phyloP scores from a whole-genome alignment of 805 yeast species.

The Saccharomycopsis lassenensis region DNA sequence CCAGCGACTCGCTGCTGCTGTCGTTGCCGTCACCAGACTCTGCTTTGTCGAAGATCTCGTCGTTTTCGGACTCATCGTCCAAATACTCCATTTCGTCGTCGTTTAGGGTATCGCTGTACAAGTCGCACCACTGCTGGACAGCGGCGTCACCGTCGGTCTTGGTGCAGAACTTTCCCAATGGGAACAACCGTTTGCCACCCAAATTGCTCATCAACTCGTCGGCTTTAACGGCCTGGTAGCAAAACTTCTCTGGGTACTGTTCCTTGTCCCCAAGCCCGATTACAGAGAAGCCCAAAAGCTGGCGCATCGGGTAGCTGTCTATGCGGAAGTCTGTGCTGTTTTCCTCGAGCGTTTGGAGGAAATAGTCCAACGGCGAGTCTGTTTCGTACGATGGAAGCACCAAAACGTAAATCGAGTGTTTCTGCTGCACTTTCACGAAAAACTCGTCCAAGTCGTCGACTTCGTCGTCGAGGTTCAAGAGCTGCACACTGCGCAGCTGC shows the following conservation, averaged over 20 bases:
- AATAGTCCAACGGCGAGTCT: conserved; percentile 85
- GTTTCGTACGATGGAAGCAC: conserved; percentile 87
- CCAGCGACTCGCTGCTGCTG: conserved; percentile 25
- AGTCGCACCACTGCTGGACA: conserved; percentile 56
- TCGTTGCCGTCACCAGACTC: conserved; percentile 25
- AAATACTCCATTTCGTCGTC: conserved; percentile 58
- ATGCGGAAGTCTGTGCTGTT: conserved; percentile 78
- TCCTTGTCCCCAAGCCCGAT: conserved; percentile 84
- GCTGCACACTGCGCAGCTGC: conserved; percentile 32
- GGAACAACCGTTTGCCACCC: conserved; percentile 80
- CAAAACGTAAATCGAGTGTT: conserved; percentile 49
- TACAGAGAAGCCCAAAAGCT: conserved; percentile 70
- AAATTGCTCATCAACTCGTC: conserved; percentile 69
- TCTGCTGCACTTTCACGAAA: conserved; percentile 47
- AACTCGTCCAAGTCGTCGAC: conserved; percentile 76
- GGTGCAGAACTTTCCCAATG: conserved; percentile 75
- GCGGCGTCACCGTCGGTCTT: conserved; percentile 52
- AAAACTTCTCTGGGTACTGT: conserved; percentile 73
- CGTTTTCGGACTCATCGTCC: conserved; percentile 46
- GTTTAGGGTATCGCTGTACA: conserved; percentile 47
- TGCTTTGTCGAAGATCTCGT: conserved; percentile 36
- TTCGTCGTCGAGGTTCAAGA: conserved; percentile 67
- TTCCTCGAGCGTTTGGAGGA: conserved; percentile 68
- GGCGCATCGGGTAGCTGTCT: conserved; percentile 62
- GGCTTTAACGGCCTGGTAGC: conserved; percentile 71